Base-by-base conservation (phyloP, 1,139 yeast species). In the Yamadazyma atlantica region DNA sequence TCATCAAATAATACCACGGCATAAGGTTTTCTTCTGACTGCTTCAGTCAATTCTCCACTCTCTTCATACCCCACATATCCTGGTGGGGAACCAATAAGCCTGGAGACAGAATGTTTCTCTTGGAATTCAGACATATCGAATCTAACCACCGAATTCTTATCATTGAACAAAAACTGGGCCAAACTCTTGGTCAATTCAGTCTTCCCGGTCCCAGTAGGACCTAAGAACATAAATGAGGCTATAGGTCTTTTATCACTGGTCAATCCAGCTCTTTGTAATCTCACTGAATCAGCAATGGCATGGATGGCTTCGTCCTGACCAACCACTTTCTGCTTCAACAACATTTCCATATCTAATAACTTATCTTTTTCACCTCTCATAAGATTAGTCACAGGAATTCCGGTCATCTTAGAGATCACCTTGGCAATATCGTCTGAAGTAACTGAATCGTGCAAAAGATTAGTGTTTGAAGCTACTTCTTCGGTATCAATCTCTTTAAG, bases 61-160 rank as follows among this genome's bases (percentile, higher is more conserved):
- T 85, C 94, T 53, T 92, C 98, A 62, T 89, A 90, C 34, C 97
- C 95, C 24, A 92, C 97, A 58, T 92, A 92, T 8, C 97, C 97
- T 12, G 98, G 98, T 6, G 98, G 98, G 0, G 97, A 92, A 33
- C 98, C 98, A 50, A 92, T 88, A 43, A 92, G 74, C 48, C 97
- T 76, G 29, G 96, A 85, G 10, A 90, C 81, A 0, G 95, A 75
- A 60, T 89, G 97, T 58, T 86, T 85, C 57, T 92, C 98, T 64
- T 90, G 97, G 61, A 90, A 92, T 60, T 92, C 98, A 17, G 96
- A 86, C 97, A 92, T 92, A 60, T 92, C 98, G 58, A 92, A 90
- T 49, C 97, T 74, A 24, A 89, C 79, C 21, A 92, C 90, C 5
- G 96, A 78, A 33, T 80, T 74, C 52, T 86, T 89, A 59, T 90